Conservation (phyloP, 208 protist species). For the Trypanosoma cruzi region DNA sequence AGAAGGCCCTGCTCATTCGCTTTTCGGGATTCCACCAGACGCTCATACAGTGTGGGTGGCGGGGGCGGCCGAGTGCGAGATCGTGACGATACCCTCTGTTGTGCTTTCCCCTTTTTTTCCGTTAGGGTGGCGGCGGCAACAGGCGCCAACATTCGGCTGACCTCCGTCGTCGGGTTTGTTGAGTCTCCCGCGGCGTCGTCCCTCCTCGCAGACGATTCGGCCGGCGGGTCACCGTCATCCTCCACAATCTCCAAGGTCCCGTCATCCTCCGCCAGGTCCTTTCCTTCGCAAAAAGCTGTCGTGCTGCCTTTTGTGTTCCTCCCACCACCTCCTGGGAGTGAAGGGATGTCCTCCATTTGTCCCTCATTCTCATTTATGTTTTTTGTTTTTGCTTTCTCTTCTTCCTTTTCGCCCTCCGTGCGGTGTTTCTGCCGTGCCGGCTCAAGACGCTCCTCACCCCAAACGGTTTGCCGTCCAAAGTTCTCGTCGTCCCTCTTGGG, state of each 20-base stretch:
- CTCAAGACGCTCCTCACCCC: slow-evolving; percentile 70
- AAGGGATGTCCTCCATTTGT: neutral
- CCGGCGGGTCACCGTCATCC: slow-evolving; percentile 33
- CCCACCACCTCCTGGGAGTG: neutral
- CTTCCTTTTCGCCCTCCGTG: neutral
- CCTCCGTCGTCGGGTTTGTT: slow-evolving; percentile 21
- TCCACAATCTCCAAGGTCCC: slow-evolving; percentile 9
- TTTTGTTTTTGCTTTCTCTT: neutral
- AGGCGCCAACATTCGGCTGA: slow-evolving; percentile 64
- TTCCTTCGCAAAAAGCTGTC: slow-evolving; percentile 6
- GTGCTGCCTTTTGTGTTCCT: slow-evolving; percentile 1
- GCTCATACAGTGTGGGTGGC: slow-evolving; percentile 66
- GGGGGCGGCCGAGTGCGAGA: slow-evolving; percentile 22
- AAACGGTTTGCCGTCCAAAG: slow-evolving; percentile 68
- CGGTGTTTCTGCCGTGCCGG: slow-evolving; percentile 14
- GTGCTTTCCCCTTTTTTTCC: slow-evolving; percentile 8
- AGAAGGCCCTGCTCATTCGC: slow-evolving; percentile 74
- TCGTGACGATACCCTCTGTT: slow-evolving; percentile 4
- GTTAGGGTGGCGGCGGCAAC: slow-evolving; percentile 50
- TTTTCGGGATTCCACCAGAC: slow-evolving; percentile 68
- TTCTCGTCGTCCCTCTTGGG: slow-evolving; percentile 59
- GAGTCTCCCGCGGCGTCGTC: neutral
- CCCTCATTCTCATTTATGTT: neutral
- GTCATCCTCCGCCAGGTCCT: neutral
- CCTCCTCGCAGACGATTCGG: slow-evolving; percentile 30